Base-by-base conservation (phyloP, 495 filamentous ascomycete species). In the Xylaria cubensis region DNA sequence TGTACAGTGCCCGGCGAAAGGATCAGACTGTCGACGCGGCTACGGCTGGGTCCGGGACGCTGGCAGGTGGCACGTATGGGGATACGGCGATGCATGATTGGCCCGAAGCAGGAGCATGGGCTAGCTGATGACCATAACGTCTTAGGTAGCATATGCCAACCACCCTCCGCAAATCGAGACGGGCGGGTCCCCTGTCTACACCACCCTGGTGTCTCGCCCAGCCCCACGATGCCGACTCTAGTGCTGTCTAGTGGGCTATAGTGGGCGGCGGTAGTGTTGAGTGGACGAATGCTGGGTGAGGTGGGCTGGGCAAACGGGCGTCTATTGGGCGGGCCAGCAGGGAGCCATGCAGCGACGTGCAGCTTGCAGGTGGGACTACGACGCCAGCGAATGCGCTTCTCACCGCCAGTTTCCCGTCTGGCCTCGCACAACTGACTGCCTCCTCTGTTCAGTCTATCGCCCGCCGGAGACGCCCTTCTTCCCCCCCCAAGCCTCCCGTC, bases 351-450 rank as follows among this genome's bases (percentile, higher is more conserved):
- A 71, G 34, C 62, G 41, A 67, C 63, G 46, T 79, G 76, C 77
- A 79, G 71, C 74, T 70, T 79, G 77, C 76, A 79, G 77, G 77
- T 79, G 77, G 77, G 77, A 76, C 76, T 70, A 64, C 72, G 73
- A 79, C 76, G 77, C 77, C 77, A 79, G 76, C 77, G 73, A 72
- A 76, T 79, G 74, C 75, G 72, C 76, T 75, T 71, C 76, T 78
- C 77, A 79, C 77, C 77, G 77, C 77, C 77, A 79, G 77, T 79
- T 79, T 79, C 75, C 77, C 75, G 77, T 74, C 67, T 77, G 72
- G 71, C 73, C 77, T 79, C 77, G 67, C 75, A 79, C 77, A 77
- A 75, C 75, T 70, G 74, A 64, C 75, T 74, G 70, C 67, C 77
- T 79, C 75, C 75, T 67, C 62, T 67, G n/a, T 61, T 53, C 69